Base-by-base conservation (phyloP, 352 stramenopile genomes). In the Phytophthora citrophthora region DNA sequence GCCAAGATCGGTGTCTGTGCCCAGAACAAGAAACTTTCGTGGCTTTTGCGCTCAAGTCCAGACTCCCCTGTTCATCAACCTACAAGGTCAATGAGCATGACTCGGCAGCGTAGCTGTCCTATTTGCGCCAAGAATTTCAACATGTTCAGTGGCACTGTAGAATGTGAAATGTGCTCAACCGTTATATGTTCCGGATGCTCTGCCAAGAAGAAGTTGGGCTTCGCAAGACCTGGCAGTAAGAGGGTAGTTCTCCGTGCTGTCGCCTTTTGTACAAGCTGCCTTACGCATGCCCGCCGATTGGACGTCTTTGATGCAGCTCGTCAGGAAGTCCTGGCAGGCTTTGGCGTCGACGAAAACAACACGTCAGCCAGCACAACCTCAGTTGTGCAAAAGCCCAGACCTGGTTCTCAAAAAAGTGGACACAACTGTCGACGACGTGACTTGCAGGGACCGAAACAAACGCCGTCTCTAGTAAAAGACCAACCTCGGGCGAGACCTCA, bases 11-110 rank as follows among this genome's bases (percentile, higher is more conserved):
- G 45, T 34, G 56, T 74, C 15, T 76, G 68, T 29, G 70, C 76
- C 6, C 58, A 74, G 34, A 77, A 72, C 60, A 82, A 82, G 56
- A 82, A 82, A 50, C 61, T 85, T 27, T 53, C 58, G 60, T 72
- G 70, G 61, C 43, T 85, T 23, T 26, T 78, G 18, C 72, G 70
- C 40, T 69, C 51, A 23, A 60, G 47, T 45, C 45, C 52, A 23
- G 52, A 61, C 27, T 58, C 47, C 10, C 46, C 50, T 1, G 47
- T 41, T 12, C 58, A 58, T n/a, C 51, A 43, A 10, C 39, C 58
- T n/a, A 44, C 57, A 32, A 41, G 34, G 45, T 54, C 62, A n/a
- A 58, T 29, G 23, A 56, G 48, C 9, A 59, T 67, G 16, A 39
- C 38, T 24, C 51, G 63, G 24, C 43, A 67, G 13, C 56, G 63